Conservation (phyloP, 352 stramenopile species). For the Globisporangium camurandrum region DNA sequence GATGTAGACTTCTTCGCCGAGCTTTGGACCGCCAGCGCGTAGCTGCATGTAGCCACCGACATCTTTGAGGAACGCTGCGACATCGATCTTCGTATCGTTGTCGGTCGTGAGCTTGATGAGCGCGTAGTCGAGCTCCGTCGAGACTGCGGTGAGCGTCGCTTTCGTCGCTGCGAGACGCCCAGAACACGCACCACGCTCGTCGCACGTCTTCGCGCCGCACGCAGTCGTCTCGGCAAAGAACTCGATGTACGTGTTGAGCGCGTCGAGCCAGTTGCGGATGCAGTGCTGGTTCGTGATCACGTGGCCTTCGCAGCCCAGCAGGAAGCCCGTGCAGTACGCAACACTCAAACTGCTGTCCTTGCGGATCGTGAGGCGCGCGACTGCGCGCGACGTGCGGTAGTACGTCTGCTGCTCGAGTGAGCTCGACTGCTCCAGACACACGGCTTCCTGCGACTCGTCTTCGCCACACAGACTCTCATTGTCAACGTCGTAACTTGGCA, state of each 20-base stretch:
- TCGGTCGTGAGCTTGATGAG: conserved; percentile 30
- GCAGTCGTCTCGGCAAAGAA: conserved; percentile 51
- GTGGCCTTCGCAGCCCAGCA: conserved; percentile 70
- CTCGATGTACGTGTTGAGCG: conserved; percentile 57
- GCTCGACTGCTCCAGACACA: conserved; percentile 31
- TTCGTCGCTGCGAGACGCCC: conserved; percentile 26
- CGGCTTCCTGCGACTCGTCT: conserved; percentile 64
- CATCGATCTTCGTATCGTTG: conserved; percentile 17
- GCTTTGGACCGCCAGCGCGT: conserved; percentile 17
- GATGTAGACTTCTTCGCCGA: conserved; percentile 36
- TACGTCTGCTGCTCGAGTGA: conserved; percentile 22
- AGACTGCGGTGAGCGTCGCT: conserved; percentile 30
- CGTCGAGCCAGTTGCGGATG: conserved; percentile 50
- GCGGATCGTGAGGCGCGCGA: conserved; percentile 58
- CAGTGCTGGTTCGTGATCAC: conserved; percentile 80
- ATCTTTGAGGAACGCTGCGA: conserved; percentile 28
- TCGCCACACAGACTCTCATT: conserved; percentile 59
- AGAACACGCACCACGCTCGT: conserved; percentile 34
- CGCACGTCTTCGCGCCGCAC: conserved; percentile 23
- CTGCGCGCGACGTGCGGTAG: conserved; percentile 32
- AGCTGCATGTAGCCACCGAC: conserved; percentile 30
- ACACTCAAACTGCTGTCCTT: conserved; percentile 52
- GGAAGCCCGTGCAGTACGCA: conserved; percentile 64
- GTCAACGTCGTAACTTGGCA: not conserved
- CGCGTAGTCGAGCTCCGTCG: conserved; percentile 32